Conservation (phyloP, 257 asterid species). For the Datura wrightii region DNA sequence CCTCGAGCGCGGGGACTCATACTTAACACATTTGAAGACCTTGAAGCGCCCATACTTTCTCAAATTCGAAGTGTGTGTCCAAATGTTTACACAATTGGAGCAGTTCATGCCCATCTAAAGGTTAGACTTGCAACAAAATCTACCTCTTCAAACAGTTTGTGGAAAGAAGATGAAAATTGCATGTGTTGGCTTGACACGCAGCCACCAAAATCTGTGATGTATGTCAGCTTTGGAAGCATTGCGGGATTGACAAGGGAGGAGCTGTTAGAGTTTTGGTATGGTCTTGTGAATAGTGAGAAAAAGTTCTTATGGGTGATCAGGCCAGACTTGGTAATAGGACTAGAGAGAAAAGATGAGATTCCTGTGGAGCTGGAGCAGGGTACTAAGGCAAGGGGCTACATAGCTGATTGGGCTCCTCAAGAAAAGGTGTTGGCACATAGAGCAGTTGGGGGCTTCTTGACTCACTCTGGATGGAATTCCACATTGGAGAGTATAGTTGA, state of each 20-base stretch:
- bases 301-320: conserved; percentile 33
- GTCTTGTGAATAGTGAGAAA: conserved; percentile 21
- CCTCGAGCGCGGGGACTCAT: conserved; percentile 64
- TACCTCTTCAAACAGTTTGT: conserved; percentile 49
- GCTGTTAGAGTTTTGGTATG: conserved; percentile 6
- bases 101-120: conserved; percentile 65
- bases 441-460: conserved; percentile 29
- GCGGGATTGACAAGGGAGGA: not conserved
- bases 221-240: conserved; percentile 35
- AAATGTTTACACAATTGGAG: conserved; percentile 71
- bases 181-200: conserved; percentile 32
- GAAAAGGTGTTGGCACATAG: conserved; percentile 33
- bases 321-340: conserved; percentile 28
- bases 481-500: conserved; percentile 23
- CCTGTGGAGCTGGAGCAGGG: not conserved
- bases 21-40: conserved; percentile 71
- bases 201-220: conserved; percentile 17
- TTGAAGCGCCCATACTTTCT: conserved; percentile 61
- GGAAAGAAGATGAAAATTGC: conserved; percentile 59
- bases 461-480: conserved; percentile 32
- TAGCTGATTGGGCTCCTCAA: conserved; percentile 29
- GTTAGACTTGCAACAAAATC: conserved; percentile 44
- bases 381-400: conserved; percentile 18
- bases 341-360: not conserved
- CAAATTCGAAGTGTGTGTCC: conserved; percentile 54